Evolutionary conservation across 78 protist genomes (phyloP).

Genomic region (Anaeramoeba ignava): DNA sequence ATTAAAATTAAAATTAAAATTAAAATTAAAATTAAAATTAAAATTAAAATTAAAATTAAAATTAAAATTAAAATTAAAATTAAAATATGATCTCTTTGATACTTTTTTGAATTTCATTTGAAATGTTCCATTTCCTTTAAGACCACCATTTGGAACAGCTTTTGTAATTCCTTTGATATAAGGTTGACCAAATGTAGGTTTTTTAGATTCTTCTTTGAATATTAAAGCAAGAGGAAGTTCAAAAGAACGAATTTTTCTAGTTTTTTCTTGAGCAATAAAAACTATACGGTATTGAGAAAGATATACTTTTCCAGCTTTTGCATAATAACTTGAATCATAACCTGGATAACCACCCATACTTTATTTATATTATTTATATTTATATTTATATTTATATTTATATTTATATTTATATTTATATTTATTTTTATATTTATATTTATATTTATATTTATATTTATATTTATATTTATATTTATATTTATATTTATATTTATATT

Average conservation of each 20-base stretch:
- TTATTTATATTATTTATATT: too few species aligned
- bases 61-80: too few species aligned
- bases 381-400: too few species aligned
- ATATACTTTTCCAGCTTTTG: neutral
- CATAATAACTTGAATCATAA: neutral
- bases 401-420: too few species aligned
- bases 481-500: too few species aligned
- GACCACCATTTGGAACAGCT: neutral
- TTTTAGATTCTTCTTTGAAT: neutral
- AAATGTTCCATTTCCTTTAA: neutral
- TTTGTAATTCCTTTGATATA: neutral
- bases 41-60: too few species aligned
- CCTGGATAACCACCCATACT: conserved; percentile 2
- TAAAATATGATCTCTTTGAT: neutral
- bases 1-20: too few species aligned
- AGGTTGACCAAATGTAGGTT: neutral
- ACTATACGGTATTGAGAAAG: neutral
- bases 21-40: too few species aligned
- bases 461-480: too few species aligned
- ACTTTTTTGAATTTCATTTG: neutral
- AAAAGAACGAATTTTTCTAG: neutral
- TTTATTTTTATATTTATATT: too few species aligned
- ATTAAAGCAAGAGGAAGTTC: neutral
- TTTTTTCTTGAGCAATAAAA: neutral
- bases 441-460: too few species aligned